Percentiles rank a stretch among this genome's conserved stretches.
phyloP scores from a whole-genome alignment of 768 basidiomycete genomes.

The Tulasnella sp. region DNA sequence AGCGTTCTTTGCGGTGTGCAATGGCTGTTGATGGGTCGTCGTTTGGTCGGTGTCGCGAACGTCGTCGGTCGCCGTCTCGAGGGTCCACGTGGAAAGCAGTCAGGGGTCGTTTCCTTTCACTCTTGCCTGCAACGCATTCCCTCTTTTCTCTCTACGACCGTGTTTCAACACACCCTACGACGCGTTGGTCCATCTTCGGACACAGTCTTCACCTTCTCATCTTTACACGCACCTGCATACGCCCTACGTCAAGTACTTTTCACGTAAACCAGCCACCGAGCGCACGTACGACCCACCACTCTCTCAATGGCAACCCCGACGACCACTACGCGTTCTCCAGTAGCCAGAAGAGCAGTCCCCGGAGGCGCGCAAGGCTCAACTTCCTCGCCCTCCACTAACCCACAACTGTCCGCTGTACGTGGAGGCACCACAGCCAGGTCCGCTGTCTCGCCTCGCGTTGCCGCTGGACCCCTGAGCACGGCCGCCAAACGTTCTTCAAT shows the following conservation, averaged over 20 bases:
- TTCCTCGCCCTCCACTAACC: background rate
- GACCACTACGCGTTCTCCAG: constrained; percentile 5
- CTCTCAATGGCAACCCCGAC: constrained; percentile 6
- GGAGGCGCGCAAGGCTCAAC: background rate
- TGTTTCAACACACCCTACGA: background rate
- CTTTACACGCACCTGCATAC: background rate
- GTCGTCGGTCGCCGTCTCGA: background rate
- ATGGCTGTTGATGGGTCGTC: background rate
- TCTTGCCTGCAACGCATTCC: background rate
- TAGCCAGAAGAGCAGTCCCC: background rate
- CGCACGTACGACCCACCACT: background rate
- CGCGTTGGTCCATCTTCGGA: background rate
- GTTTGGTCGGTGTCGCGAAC: background rate
- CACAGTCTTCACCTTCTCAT: background rate
- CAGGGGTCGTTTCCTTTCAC: background rate
- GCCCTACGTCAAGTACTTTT: background rate
- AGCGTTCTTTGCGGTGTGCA: background rate
- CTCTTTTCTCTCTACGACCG: background rate
- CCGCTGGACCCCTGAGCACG: constrained; percentile 36
- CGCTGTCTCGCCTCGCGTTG: constrained; percentile 54
- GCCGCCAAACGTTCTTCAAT: constrained; percentile 17
- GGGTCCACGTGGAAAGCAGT: background rate
- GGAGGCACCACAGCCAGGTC: constrained; percentile 52
- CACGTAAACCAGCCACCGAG: background rate
- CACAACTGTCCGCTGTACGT: background rate